phyloP scores from a whole-genome alignment of 2,329 filamentous ascomycete genomes.

The Xylaria sp. region DNA sequence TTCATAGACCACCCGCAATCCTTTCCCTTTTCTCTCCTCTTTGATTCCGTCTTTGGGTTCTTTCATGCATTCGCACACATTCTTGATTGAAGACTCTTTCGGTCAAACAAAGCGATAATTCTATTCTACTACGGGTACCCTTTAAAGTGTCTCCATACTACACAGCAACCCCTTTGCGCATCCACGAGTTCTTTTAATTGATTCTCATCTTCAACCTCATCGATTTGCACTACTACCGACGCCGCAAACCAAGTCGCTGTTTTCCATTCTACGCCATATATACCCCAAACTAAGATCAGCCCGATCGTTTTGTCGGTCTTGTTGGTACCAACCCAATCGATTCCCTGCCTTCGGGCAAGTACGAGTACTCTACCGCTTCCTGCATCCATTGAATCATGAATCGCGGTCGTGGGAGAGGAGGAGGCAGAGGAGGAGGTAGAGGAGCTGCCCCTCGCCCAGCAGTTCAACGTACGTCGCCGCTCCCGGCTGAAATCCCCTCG shows the following conservation, averaged over 20 bases:
- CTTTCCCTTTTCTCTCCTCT: slow-evolving; percentile 21
- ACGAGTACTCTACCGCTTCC: slow-evolving; percentile 1
- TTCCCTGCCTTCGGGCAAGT: slow-evolving; percentile 1
- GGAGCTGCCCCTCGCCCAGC: slow-evolving; percentile 33
- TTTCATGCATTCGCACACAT: slow-evolving; percentile 38
- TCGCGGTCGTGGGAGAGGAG: slow-evolving; percentile 34
- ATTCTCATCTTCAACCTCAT: not conserved
- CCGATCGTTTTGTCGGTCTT: not conserved
- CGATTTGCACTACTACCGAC: not conserved
- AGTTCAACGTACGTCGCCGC: slow-evolving; percentile 51
- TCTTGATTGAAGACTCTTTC: slow-evolving; percentile 13
- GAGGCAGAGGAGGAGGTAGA: slow-evolving; percentile 30
- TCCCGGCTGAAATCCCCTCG: slow-evolving; percentile 5
- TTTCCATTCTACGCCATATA: slow-evolving; percentile 15
- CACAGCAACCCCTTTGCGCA: slow-evolving; percentile 4
- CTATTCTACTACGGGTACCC: slow-evolving; percentile 23
- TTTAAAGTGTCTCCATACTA: slow-evolving; percentile 15
- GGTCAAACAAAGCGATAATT: slow-evolving; percentile 20
- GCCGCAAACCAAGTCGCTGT: not conserved
- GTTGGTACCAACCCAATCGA: slow-evolving; percentile 1
- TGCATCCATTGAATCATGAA: slow-evolving; percentile 31
- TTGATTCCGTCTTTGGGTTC: slow-evolving; percentile 35
- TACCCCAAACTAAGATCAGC: not conserved
- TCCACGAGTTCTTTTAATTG: not conserved
- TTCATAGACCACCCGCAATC: slow-evolving; percentile 28